Conservation (phyloP, 1,284 basidiomycete species). For the Rhodofomes roseus region DNA sequence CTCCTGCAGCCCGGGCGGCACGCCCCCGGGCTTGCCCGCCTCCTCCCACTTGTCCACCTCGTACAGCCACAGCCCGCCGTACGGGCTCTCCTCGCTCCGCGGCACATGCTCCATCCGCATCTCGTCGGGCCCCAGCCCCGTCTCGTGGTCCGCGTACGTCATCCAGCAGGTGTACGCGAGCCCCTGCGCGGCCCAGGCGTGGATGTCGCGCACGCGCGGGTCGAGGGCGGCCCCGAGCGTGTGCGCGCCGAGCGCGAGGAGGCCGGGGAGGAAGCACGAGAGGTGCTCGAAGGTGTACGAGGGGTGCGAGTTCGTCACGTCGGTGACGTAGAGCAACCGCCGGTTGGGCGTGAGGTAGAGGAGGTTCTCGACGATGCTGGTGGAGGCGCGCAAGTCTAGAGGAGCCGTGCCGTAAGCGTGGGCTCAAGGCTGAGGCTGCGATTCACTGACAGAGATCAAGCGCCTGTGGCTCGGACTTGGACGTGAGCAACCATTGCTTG, state of each 20-base stretch:
- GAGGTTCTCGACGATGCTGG: slow-evolving; percentile 59
- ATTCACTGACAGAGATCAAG: slow-evolving; percentile 56
- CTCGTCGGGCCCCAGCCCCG: slow-evolving; percentile 61
- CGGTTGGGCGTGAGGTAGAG: slow-evolving; percentile 65
- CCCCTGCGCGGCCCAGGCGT: slow-evolving; percentile 66
- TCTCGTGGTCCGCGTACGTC: slow-evolving; percentile 58
- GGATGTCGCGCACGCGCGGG: slow-evolving; percentile 37
- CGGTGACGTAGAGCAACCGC: slow-evolving; percentile 52
- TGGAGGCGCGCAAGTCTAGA: slow-evolving; percentile 58
- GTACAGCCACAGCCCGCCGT: slow-evolving; percentile 45
- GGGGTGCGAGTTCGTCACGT: slow-evolving; percentile 27
- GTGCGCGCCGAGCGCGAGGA: slow-evolving; percentile 70
- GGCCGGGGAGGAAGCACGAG: slow-evolving; percentile 74
- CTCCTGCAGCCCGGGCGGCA: slow-evolving; percentile 51
- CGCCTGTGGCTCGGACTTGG: slow-evolving; percentile 51
- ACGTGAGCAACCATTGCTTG: slow-evolving; percentile 67
- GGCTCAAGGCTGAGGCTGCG: not conserved
- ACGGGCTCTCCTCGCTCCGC: slow-evolving; percentile 4
- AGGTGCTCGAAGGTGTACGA: slow-evolving; percentile 68
- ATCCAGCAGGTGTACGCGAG: slow-evolving; percentile 66
- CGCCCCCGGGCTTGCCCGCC: slow-evolving; percentile 34
- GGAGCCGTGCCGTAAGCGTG: not conserved
- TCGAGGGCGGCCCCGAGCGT: slow-evolving; percentile 45
- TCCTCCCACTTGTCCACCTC: slow-evolving; percentile 49
- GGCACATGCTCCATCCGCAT: slow-evolving; percentile 25